Evolutionary conservation across 164 flowering plant species (phyloP), one percentile per base, ranked within the genome.

Genomic region (Euptelea pleiosperma): DNA sequence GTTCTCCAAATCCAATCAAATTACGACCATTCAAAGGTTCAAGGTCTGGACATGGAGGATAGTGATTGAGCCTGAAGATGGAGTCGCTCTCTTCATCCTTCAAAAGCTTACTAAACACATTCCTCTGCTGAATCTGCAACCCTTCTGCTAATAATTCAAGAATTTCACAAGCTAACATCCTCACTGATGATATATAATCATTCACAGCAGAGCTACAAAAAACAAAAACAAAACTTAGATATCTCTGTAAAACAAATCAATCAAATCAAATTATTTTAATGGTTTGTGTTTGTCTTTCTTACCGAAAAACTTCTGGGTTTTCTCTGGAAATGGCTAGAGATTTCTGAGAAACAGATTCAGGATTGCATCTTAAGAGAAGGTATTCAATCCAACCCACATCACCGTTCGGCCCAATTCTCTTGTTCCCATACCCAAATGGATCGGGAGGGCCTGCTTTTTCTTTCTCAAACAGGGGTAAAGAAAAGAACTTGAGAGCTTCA

Each of bases 311-410:
- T 25, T 68, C 52, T 24, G 83, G 82, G 74, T 75, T 73, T 42
- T 73, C 74, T 22, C 45, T 69, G 62, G 71, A 75, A 72, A 81
- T 59, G 58, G 62, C 24, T 6, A 41, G 53, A 3, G 68, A 62
- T 19, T 42, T 63, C 24, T 62, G 72, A 52, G 79, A 73, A 45
- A 63, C 33, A 61, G 64, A 30, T 4, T 77, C 65, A 37, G 77
- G 77, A 35, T 76, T 75, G 58, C 79, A 54, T 54, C 62, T 70
- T 61, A 86, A 65, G 61, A 93, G 81, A 26, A 93, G 80, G 61
- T 87, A 93, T 48, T 93, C 98, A 59, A 93, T 57, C 97, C 97
- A 90, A 19, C 98, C 98, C 28, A 87, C 79, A 69, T 93, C 98
- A 8, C 98, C 98, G 60, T 83, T 87, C 1, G 75, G 78, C 5